These are phyloP conservation scores for Hibiscus syriacus DNA, from an alignment of 345 rosid species.

Conservation along the genomic window DNA sequence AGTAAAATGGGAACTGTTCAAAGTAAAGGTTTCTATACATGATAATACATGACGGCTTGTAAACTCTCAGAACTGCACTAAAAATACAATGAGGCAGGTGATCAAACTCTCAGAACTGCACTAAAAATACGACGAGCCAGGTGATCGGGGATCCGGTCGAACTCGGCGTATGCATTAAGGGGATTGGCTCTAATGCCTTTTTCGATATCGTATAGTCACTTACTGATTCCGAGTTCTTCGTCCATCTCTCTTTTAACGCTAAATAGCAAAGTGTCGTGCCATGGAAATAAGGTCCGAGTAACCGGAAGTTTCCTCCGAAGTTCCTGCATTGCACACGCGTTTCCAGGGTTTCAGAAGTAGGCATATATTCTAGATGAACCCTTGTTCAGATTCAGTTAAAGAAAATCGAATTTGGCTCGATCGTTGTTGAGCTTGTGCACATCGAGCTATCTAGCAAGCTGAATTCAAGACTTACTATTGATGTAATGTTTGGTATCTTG, in stretches of 20 bases:
- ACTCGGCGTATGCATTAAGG: not conserved
- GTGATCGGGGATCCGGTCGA: not conserved
- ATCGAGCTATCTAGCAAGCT: not conserved
- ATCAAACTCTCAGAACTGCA: too few relatives aligned
- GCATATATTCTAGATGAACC: not conserved
- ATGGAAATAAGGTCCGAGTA: conserved; percentile 86
- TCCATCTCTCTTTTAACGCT: conserved; percentile 87
- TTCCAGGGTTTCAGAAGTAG: not conserved
- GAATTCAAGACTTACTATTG: not conserved
- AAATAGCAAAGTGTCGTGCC: conserved; percentile 85
- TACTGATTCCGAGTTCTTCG: conserved; percentile 75
- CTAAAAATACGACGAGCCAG: too few relatives aligned
- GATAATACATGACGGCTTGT: not conserved
- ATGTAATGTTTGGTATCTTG: too few relatives aligned
- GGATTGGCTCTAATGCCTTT: not conserved
- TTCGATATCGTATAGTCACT: conserved; percentile 25
- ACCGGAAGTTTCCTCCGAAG: conserved; percentile 96
- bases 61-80: not conserved
- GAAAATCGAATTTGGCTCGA: not conserved
- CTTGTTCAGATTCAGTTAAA: not conserved
- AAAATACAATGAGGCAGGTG: not conserved
- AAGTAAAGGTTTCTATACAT: not conserved
- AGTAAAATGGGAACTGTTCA: not conserved
- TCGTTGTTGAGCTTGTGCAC: not conserved
- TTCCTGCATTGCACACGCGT: conserved; percentile 42